Evolutionary conservation across 345 rosid species (phyloP).

Genomic region (Sonneratia caseolaris): DNA sequence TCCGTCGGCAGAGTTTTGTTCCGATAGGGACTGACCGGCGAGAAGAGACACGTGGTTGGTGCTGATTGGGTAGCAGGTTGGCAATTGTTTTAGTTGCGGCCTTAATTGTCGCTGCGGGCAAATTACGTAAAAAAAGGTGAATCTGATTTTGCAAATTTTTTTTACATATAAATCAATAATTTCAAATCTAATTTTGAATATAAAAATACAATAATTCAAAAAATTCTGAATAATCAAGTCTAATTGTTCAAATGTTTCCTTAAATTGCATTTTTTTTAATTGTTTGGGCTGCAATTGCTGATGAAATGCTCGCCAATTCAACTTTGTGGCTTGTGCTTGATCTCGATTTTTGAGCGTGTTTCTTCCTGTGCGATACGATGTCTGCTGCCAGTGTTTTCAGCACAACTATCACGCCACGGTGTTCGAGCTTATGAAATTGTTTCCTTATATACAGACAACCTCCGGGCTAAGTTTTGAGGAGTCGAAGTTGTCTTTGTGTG

Average conservation of each 20-base stretch:
- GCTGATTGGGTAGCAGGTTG: neutral
- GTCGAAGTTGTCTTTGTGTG: no score
- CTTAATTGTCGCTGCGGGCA: neutral
- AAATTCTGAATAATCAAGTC: no score
- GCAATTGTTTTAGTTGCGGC: neutral
- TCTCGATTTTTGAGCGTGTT: neutral
- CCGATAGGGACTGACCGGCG: neutral
- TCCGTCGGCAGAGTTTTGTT: slow-evolving; percentile 7
- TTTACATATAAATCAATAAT: no score
- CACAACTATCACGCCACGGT: neutral
- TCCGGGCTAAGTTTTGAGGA: no score
- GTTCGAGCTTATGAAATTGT: neutral
- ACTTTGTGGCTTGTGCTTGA: neutral
- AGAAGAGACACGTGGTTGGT: slow-evolving; percentile 5
- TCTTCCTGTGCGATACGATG: neutral
- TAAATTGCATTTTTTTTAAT: no score
- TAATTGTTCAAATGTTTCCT: no score
- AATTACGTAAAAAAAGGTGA: neutral
- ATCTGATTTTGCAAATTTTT: neutral
- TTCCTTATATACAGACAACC: no score
- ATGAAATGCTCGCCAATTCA: neutral
- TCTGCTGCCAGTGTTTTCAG: neutral
- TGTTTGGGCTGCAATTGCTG: neutral
- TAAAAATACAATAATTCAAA: no score
- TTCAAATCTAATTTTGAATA: no score